Conservation (phyloP, 345 rosid genomes). For the Linum usitatissimum region DNA sequence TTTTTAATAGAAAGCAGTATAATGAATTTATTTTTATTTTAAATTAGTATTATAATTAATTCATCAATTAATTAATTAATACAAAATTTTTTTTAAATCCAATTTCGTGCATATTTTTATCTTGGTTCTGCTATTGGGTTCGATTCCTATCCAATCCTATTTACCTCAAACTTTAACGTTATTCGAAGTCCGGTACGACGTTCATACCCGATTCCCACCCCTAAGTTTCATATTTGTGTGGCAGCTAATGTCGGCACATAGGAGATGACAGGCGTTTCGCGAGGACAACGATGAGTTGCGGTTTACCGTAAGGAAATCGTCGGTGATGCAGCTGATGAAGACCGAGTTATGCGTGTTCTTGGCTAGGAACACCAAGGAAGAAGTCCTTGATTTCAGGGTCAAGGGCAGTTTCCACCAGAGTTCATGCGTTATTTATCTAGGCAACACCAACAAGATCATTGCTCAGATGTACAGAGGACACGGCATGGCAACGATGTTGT, state of each 20-base stretch:
- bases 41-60: too few species aligned
- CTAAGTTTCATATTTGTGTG: conserved; percentile 1
- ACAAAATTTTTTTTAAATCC: too few species aligned
- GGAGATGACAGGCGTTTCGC: conserved; percentile 38
- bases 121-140: too few species aligned
- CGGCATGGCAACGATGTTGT: background rate
- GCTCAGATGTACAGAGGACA: conserved; percentile 15
- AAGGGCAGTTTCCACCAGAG: conserved; percentile 34
- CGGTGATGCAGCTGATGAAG: conserved; percentile 27
- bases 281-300: conserved; percentile 36
- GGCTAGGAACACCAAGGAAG: conserved; percentile 28
- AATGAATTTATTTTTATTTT: too few species aligned
- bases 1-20: too few species aligned
- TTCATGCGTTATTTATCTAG: conserved; percentile 35
- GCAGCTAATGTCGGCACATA: conserved; percentile 24
- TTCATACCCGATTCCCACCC: too few species aligned
- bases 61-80: too few species aligned
- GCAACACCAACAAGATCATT: conserved; percentile 12
- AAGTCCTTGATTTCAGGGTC: conserved; percentile 30
- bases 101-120: too few species aligned
- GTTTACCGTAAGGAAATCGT: conserved; percentile 28
- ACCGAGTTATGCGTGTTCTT: conserved; percentile 34
- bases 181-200: too few species aligned
- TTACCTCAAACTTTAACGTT: too few species aligned
- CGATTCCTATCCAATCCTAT: conserved; percentile 5